These are phyloP conservation scores for Annulohypoxylon nitens DNA, from an alignment of 495 filamentous ascomycete genomes.

Conservation along the genomic window DNA sequence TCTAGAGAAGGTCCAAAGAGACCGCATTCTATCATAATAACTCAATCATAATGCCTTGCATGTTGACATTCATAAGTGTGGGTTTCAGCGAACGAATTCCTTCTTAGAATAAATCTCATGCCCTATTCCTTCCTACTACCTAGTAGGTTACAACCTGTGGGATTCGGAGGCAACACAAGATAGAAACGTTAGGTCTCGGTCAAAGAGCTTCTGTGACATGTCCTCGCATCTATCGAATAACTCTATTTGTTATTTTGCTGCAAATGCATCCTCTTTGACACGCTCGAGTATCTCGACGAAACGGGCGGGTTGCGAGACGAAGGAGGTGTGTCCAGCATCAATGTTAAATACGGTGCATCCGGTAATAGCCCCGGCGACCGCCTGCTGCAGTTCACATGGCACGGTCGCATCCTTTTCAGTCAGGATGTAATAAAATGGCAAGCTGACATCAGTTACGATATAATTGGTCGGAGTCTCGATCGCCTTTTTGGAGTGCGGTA, in stretches of 20 bases:
- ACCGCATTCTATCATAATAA: background rate
- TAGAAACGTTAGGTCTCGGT: too few relatives aligned
- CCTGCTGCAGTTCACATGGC: background rate
- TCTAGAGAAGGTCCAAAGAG: background rate
- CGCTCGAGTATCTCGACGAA: constrained; percentile 7
- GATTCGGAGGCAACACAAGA: too few relatives aligned
- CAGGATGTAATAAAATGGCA: constrained; percentile 3
- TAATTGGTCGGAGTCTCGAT: constrained; percentile 19
- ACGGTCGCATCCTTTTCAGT: background rate
- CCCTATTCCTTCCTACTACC: too few relatives aligned
- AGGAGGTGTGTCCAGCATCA: constrained; percentile 7
- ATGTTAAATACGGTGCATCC: constrained; percentile 9
- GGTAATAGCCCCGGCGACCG: background rate
- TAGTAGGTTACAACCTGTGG: too few relatives aligned
- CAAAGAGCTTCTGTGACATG: background rate
- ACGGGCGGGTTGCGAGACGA: background rate
- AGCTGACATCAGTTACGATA: background rate
- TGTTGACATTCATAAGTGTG: too few relatives aligned
- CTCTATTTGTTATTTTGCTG: background rate
- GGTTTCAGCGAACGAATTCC: too few relatives aligned
- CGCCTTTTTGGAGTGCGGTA: constrained; percentile 31
- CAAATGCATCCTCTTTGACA: background rate
- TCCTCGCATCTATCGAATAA: background rate
- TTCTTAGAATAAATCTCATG: background rate
- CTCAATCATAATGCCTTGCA: too few relatives aligned